A percentile compares a stretch with the other conserved stretches of the same genome.
Conservation (phyloP, 2,329 filamentous ascomycete genomes). For the Exophiala bonariae region DNA sequence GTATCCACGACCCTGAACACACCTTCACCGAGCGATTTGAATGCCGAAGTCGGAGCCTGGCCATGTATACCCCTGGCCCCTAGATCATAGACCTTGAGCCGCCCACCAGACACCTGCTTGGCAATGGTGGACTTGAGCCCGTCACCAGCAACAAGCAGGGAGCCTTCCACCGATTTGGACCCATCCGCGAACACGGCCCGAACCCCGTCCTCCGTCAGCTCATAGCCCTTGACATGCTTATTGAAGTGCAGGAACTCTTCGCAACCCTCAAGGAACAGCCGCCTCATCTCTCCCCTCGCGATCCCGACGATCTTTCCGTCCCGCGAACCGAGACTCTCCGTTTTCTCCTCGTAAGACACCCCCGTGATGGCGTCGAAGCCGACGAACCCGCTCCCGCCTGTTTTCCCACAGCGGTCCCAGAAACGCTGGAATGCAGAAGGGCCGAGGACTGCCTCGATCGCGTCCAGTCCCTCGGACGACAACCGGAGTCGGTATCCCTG, state of each 20-base stretch:
- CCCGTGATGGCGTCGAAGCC: slow-evolving; percentile 56
- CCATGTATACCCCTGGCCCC: slow-evolving; percentile 66
- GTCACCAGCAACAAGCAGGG: slow-evolving; percentile 62
- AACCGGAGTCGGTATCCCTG: slow-evolving; percentile 43
- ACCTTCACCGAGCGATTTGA: slow-evolving; percentile 63
- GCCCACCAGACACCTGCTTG: slow-evolving; percentile 58
- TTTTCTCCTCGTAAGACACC: slow-evolving; percentile 39
- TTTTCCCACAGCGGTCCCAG: slow-evolving; percentile 38
- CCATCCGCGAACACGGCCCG: slow-evolving; percentile 61
- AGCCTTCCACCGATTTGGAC: slow-evolving; percentile 57
- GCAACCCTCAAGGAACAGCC: slow-evolving; percentile 57
- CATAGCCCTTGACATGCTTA: slow-evolving; percentile 59
- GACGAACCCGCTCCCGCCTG: slow-evolving; percentile 55
- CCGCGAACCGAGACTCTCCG: slow-evolving; percentile 47
- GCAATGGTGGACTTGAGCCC: slow-evolving; percentile 63
- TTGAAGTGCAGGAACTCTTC: slow-evolving; percentile 58
- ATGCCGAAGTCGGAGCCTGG: slow-evolving; percentile 62
- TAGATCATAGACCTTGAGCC: slow-evolving; percentile 63
- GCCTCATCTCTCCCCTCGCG: slow-evolving; percentile 63
- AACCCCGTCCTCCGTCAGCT: slow-evolving; percentile 55
- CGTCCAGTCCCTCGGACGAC: slow-evolving; percentile 29
- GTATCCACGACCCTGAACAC: slow-evolving; percentile 59
- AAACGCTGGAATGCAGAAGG: slow-evolving; percentile 29
- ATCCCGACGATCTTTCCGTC: slow-evolving; percentile 63
- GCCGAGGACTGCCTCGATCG: slow-evolving; percentile 59